Evolutionary conservation across 2,329 filamentous ascomycete species (phyloP), one percentile per base, ranked within the genome.

Genomic region (Exophiala phaeomuriformis): DNA sequence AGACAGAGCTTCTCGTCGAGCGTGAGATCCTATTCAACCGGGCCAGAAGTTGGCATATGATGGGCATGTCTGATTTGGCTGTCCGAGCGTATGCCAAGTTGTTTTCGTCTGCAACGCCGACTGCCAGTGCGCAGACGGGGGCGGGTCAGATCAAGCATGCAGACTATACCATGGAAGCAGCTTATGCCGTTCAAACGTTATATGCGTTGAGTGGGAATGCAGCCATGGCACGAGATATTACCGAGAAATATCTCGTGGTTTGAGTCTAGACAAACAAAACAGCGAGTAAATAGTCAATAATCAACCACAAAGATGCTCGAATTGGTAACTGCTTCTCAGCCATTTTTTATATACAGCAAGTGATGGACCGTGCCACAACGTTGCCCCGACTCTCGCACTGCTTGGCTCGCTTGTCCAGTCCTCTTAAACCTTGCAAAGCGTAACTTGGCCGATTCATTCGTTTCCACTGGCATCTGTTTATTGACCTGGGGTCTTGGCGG

Each of bases 1-100:
- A 41, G 8, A 43, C 52, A 19, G 49, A 55, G 7, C 39, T 47
- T 39, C n/a, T 60, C n/a, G 32, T 58, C 35, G 57, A 61, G 9
- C 62, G 52, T 9, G 89, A 95, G 69, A 87, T 87, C 5, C 84
- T 88, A 64, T 94, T 85, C 71, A 95, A 95, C 64, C 76, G 90
- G 45, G 89, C 79, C 1, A 76, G 88, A 27, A 80, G 83, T 29
- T 93, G 86, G 74, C 86, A 93, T 67, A 76, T 84, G 53, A 73
- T 94, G 7, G 87, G 88, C 0, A 72, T 94, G 53, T 75, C 79
- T 19, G 82, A 88, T 65, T 71, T 94, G 30, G 89, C 90, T 0
- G 72, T 87, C 3, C 77, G 82, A 27, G 85, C 81, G 50, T 97
- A 96, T 66, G 74, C 82, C 59, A 73, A 70, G 35, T 80, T 79